Conservation (phyloP, 2,329 filamentous ascomycete species). For the Penicillium freii region DNA sequence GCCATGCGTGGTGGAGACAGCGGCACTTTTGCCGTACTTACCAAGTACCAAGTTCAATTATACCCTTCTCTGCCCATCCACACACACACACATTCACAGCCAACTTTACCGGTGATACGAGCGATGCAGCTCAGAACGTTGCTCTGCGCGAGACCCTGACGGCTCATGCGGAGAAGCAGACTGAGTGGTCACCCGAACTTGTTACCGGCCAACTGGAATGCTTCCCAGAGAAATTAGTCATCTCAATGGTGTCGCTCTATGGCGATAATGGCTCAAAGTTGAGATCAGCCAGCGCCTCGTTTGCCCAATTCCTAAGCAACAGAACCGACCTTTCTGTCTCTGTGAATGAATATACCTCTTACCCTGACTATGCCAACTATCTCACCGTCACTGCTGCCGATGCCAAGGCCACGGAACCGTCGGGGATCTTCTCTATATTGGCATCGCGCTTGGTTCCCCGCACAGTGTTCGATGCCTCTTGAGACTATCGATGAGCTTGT, state of each 20-base stretch:
- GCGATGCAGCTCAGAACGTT: not conserved
- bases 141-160: conserved; percentile 8
- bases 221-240: conserved; percentile 1
- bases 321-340: not conserved
- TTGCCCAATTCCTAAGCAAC: not conserved
- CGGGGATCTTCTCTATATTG: conserved; percentile 9
- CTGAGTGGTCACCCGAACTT: conserved; percentile 6
- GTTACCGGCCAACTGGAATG: conserved; percentile 9
- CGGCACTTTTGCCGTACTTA: conserved; percentile 19
- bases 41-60: conserved; percentile 8
- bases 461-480: not conserved
- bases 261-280: conserved; percentile 1
- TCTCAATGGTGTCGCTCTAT: conserved; percentile 8
- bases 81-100: conserved; percentile 5
- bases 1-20: conserved; percentile 49
- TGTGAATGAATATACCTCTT: conserved; percentile 3
- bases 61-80: conserved; percentile 10
- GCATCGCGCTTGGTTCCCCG: conserved; percentile 11
- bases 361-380: conserved; percentile 5
- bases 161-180: conserved; percentile 3
- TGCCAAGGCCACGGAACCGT: conserved; percentile 5
- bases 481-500: not conserved
- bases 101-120: not conserved
- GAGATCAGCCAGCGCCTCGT: not conserved
- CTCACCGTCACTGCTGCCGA: conserved; percentile 4